phyloP scores from a whole-genome alignment of 371 early-diverging fungal genomes.

The Mucor racemosus region DNA sequence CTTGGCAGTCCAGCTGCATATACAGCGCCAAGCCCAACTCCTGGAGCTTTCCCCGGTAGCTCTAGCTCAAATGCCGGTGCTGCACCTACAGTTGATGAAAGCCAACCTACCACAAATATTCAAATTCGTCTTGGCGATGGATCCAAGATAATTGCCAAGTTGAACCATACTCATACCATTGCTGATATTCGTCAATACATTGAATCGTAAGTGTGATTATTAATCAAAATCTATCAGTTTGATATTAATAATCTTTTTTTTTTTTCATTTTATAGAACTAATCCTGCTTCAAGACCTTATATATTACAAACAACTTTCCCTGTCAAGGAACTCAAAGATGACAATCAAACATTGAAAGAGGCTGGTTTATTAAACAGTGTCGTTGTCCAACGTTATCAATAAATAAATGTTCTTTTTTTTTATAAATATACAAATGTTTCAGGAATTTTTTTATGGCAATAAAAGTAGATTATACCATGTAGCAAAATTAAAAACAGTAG shows the following conservation, averaged over 20 bases:
- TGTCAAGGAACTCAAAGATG: conserved; percentile 71
- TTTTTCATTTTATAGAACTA: conserved; percentile 8
- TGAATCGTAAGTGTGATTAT: conserved; percentile 55
- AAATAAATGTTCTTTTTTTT: conserved; percentile 22
- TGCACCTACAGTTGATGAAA: conserved; percentile 66
- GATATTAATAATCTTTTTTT: not conserved
- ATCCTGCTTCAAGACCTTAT: conserved; percentile 54
- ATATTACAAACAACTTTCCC: conserved; percentile 87
- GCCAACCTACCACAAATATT: conserved; percentile 82
- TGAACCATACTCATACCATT: conserved; percentile 91
- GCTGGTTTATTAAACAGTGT: conserved; percentile 88
- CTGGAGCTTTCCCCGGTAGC: conserved; percentile 37
- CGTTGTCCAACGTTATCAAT: conserved; percentile 77
- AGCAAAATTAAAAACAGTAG: no score
- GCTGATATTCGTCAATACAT: conserved; percentile 81
- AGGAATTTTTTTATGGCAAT: no score
- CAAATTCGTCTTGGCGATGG: conserved; percentile 95
- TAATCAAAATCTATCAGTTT: not conserved
- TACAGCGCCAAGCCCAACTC: conserved; percentile 37
- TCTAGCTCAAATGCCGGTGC: conserved; percentile 28
- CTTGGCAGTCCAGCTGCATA: conserved; percentile 67
- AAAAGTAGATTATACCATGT: no score
- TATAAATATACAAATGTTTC: no score
- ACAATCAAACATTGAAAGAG: conserved; percentile 71
- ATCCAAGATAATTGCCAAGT: conserved; percentile 78